Conservation (phyloP, 768 basidiomycete genomes). For the Podaxis rugospora region DNA sequence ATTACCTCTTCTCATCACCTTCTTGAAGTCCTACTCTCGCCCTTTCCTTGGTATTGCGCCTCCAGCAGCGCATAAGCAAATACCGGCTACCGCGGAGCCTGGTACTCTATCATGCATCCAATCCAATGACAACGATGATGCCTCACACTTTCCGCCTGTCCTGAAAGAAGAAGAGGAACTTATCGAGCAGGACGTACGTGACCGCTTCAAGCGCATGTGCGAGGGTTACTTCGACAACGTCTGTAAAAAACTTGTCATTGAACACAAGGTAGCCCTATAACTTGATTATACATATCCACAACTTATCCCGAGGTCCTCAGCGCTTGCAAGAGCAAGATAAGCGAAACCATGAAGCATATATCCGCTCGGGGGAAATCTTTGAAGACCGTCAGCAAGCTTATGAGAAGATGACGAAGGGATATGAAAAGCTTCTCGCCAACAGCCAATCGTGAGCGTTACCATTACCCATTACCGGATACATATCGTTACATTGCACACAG, state of each 20-base stretch:
- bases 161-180: slow-evolving; percentile 63
- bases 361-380: slow-evolving; percentile 98
- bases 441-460: slow-evolving; percentile 70
- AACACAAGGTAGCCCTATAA: slow-evolving; percentile 67
- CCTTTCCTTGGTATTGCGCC: slow-evolving; percentile 82
- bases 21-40: slow-evolving; percentile 87
- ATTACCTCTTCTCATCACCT: slow-evolving; percentile 84
- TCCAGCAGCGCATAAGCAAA: slow-evolving; percentile 50
- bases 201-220: slow-evolving; percentile 89
- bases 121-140: slow-evolving; percentile 21
- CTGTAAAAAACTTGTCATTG: slow-evolving; percentile 85
- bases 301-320: slow-evolving; percentile 33
- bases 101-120: slow-evolving; percentile 46
- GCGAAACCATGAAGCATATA: slow-evolving; percentile 97
- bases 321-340: slow-evolving; percentile 95
- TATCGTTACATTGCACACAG: slow-evolving; percentile 32
- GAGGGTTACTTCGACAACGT: slow-evolving; percentile 92
- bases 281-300: not conserved
- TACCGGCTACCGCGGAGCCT: slow-evolving; percentile 48
- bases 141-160: slow-evolving; percentile 35
- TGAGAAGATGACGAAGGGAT: slow-evolving; percentile 96
- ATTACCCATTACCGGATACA: not conserved
- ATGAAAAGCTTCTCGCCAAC: slow-evolving; percentile 85
- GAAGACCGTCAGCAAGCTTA: slow-evolving; percentile 99
- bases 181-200: slow-evolving; percentile 80